Evolutionary conservation across 2,329 filamentous ascomycete genomes (phyloP), one percentile per base, ranked within the genome.

Genomic region (Ceratocystis lukuohia): DNA sequence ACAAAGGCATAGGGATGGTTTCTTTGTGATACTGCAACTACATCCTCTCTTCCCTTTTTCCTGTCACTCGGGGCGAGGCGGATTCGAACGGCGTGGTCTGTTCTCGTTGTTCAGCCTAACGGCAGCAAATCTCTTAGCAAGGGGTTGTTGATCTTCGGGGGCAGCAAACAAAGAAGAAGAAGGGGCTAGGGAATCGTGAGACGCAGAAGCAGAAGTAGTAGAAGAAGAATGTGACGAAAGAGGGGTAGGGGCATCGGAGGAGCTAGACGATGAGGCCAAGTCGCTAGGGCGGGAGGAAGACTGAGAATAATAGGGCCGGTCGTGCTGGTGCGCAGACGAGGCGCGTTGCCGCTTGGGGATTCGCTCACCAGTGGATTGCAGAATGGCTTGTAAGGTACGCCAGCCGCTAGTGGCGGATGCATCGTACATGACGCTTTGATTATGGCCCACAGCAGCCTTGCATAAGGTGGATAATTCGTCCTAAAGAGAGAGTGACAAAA

Each of bases 331-430:
- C 57, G 44, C 22, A 69, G 67, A 69, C 62, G 66, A 66, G 65
- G 68, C 65, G 44, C 67, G 78, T 74, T 74, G 76, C 74, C 84
- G 88, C 82, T 94, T 95, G 77, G 86, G 87, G 84, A 88, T 85
- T 85, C 88, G 88, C 89, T 96, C 92, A 96, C 92, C 91, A 83
- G 90, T 91, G 85, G 91, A 89, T 86, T 94, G 86, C 79, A 97
- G 84, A 75, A 99, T 96, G 76, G 89, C 88, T 77, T 93, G 83
- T 74, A 99, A 82, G 68, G 91, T 97, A 76, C 92, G 89, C 94
- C 94, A 99, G 73, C 94, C 94, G 74, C 88, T 83, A 72, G 88
- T 92, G 72, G 91, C 88, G 76, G 91, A 85, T 71, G 99, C 83
- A 74, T 94, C 87, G 74, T 91, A 86, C 68, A 87, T 87, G 71